phyloP scores from a whole-genome alignment of 2,329 filamentous ascomycete species.

The Alternaria metachromatica region DNA sequence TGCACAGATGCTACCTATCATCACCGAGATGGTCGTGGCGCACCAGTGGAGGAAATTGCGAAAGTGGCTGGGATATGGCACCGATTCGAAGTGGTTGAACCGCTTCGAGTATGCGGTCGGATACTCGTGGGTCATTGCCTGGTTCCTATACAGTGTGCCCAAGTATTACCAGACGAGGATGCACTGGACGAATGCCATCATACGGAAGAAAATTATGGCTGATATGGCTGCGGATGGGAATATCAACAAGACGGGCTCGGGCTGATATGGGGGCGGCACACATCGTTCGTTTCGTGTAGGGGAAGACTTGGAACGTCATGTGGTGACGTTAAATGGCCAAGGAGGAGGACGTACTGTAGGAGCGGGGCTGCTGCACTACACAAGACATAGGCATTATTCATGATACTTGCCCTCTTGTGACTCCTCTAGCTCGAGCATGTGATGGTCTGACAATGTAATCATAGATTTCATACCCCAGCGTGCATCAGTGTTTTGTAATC shows the following conservation, averaged over 20 bases:
- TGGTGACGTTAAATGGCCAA: neutral
- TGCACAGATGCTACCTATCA: constrained; percentile 26
- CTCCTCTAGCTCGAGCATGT: constrained; percentile 35
- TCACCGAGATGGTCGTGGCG: constrained; percentile 17
- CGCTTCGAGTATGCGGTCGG: constrained; percentile 16
- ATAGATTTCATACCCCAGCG: neutral
- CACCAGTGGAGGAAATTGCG: constrained; percentile 6
- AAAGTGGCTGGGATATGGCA: neutral
- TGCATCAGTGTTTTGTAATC: neutral
- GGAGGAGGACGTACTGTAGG: neutral
- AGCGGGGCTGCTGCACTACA: neutral
- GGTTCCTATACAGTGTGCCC: constrained; percentile 28
- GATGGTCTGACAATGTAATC: constrained; percentile 9
- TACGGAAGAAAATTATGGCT: neutral
- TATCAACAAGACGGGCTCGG: neutral
- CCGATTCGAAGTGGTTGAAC: neutral
- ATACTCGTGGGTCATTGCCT: constrained; percentile 22
- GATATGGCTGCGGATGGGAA: neutral
- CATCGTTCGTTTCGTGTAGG: neutral
- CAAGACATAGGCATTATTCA: neutral
- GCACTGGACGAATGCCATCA: constrained; percentile 19
- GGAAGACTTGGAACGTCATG: neutral
- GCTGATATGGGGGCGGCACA: neutral
- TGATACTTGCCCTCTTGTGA: constrained; percentile 39
- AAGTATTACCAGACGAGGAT: constrained; percentile 15